Base-by-base conservation (phyloP, 768 basidiomycete species). In the Xerocomus brunneocitrinus region DNA sequence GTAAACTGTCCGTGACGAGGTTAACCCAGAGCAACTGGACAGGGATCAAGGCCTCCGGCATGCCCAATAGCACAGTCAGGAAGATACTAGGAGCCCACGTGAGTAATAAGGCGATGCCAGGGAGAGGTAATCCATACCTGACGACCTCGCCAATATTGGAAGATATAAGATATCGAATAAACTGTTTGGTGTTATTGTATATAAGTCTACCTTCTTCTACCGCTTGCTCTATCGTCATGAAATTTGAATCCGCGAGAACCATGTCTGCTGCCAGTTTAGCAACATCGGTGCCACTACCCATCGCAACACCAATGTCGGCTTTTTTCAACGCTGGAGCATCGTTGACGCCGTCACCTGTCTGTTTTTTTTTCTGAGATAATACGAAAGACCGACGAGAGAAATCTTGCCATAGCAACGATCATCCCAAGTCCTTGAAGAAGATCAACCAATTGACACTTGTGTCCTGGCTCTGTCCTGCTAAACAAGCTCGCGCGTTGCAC, bases 171-270 rank as follows among this genome's bases (percentile, higher is more conserved):
- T 98, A 99, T 63, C 95, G 88, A 71, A 99, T 98, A 72, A 99
- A 99, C 69, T 98, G 95, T 74, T 99, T 99, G 42, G 95, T 98
- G 74, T 99, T 99, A 74, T 98, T 98, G 73, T 98, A 98, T 65
- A 98, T 99, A 53, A 95, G 79, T 71, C 95, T 78, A 62, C 95
- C 95, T 74, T 99, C 95, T 71, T 98, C 95, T 42, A 99, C 94
- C 8, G 95, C 95, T 61, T 84, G 77, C 70, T 97, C 95, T 71
- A 99, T 98, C 7, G 94, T 95, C 10, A 93, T 87, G 71, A 99
- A 99, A 76, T 98, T 98, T 45, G 94, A 94, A 69, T 95, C 94
- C 5, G 91, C 89, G 47, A 95, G 82, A 30, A 99, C 94, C 93
- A 99, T 95, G 71, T 99, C 95, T 8, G 95, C 92, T 4, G 95